Conservation (phyloP, 768 basidiomycete genomes). For the Trametes villosa region DNA sequence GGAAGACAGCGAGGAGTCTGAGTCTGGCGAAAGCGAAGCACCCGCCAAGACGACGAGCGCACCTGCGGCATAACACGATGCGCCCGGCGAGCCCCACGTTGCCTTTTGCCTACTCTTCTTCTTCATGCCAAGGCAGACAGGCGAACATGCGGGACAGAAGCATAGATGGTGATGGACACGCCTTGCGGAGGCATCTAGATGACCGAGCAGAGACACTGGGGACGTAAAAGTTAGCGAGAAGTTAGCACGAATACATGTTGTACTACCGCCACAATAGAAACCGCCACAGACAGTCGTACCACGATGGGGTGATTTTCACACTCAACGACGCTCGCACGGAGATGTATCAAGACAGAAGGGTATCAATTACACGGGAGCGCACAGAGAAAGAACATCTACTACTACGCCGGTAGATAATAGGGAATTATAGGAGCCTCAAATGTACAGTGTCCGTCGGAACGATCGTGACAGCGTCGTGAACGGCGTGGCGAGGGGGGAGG, state of each 20-base stretch:
- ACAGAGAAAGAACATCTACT: conserved; percentile 15
- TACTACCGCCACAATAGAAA: neutral
- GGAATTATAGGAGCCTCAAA: conserved; percentile 11
- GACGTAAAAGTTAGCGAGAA: neutral
- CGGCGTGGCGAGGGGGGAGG: neutral
- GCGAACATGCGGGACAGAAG: neutral
- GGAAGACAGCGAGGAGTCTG: conserved; percentile 4
- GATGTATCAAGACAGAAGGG: conserved; percentile 23
- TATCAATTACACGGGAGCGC: conserved; percentile 11
- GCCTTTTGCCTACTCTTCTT: too few species aligned
- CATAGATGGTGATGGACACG: neutral
- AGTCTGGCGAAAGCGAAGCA: neutral
- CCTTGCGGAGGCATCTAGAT: neutral
- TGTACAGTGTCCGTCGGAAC: conserved; percentile 16
- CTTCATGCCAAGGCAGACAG: neutral
- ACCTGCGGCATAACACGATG: neutral
- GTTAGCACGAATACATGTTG: conserved; percentile 8
- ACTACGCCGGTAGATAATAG: conserved; percentile 3
- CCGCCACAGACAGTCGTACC: too few species aligned
- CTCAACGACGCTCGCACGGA: conserved; percentile 24
- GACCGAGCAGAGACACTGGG: neutral
- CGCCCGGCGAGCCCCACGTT: too few species aligned
- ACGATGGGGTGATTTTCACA: neutral
- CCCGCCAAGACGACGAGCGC: neutral
- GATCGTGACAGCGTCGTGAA: conserved; percentile 23